Base-by-base conservation (phyloP, 1,284 basidiomycete species). In the Ganoderma leucocontextum region DNA sequence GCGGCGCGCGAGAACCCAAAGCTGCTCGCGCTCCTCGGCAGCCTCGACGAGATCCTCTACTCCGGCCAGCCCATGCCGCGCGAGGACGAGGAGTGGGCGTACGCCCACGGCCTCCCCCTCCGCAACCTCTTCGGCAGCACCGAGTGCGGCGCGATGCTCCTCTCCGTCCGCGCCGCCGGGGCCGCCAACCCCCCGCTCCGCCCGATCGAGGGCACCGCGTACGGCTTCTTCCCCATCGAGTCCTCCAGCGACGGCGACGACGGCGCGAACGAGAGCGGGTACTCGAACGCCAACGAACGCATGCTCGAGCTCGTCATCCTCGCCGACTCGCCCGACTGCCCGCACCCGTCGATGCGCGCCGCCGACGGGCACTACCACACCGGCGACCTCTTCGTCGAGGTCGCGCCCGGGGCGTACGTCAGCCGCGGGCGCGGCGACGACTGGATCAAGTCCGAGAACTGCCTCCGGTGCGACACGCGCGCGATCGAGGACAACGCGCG, bases 371-470 rank as follows among this genome's bases (percentile, higher is more conserved):
- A 90, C 72, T 91, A 89, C 80, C 90, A 91, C 77, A 92, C 91
- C 9, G 91, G 91, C 8, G 91, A 92, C 76, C 80, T 92, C 33
- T 92, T 92, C 82, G 83, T 87, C 73, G 86, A 90, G 76, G 81
- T 84, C 49, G 68, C 79, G 12, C 81, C 86, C 0, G 88, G 88
- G 0, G 80, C 78, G 70, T 92, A 88, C 77, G 74, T 86, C 38
- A 88, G 84, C 75, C 85, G 88, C 60, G 91, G 91, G 25, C 84
- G 91, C 55, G 86, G 91, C 68, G 91, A 92, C 72, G 91, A 92
- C 78, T 92, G 91, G 91, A 92, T 92, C 77, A 92, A 92, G 80
- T 89, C 88, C 61, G 86, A 90, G 74, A 91, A 85, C 76, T 87
- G 89, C 74, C 80, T 92, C 67, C 85, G 90, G 41, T 91, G 91